Evolutionary conservation across 2,329 filamentous ascomycete species (phyloP).

Genomic region (Hypoxylon sp.): DNA sequence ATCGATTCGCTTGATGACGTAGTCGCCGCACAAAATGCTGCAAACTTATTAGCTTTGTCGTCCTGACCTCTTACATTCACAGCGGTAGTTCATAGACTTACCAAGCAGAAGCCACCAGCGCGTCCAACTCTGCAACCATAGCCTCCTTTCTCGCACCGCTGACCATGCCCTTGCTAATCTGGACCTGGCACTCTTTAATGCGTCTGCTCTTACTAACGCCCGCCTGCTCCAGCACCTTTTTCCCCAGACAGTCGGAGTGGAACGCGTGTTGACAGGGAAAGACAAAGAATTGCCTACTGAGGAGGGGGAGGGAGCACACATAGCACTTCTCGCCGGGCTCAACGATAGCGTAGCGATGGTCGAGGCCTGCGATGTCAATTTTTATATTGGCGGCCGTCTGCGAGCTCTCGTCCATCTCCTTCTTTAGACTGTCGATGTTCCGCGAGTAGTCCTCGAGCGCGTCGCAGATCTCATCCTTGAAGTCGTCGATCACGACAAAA

Average conservation of each 20-base stretch:
- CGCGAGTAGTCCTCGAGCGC: slow-evolving; percentile 94
- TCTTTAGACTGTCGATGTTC: slow-evolving; percentile 87
- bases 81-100: slow-evolving; percentile 57
- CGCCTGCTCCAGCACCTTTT: slow-evolving; percentile 84
- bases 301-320: slow-evolving; percentile 84
- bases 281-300: slow-evolving; percentile 95
- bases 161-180: slow-evolving; percentile 82
- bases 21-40: slow-evolving; percentile 93
- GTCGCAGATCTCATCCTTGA: slow-evolving; percentile 96
- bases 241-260: slow-evolving; percentile 92
- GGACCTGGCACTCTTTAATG: slow-evolving; percentile 86
- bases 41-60: slow-evolving; percentile 19
- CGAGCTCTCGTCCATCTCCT: slow-evolving; percentile 95
- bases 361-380: slow-evolving; percentile 85
- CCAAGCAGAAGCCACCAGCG: slow-evolving; percentile 91
- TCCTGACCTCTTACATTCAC: not conserved
- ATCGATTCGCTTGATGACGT: slow-evolving; percentile 93
- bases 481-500: slow-evolving; percentile 98
- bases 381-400: slow-evolving; percentile 92
- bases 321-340: slow-evolving; percentile 96
- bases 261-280: slow-evolving; percentile 99
- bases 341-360: slow-evolving; percentile 93
- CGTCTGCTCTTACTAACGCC: slow-evolving; percentile 80
- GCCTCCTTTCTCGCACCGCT: slow-evolving; percentile 80
- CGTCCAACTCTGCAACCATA: slow-evolving; percentile 89